Conservation (phyloP, 139 green algal genomes). For the Chlorella ohadii region DNA sequence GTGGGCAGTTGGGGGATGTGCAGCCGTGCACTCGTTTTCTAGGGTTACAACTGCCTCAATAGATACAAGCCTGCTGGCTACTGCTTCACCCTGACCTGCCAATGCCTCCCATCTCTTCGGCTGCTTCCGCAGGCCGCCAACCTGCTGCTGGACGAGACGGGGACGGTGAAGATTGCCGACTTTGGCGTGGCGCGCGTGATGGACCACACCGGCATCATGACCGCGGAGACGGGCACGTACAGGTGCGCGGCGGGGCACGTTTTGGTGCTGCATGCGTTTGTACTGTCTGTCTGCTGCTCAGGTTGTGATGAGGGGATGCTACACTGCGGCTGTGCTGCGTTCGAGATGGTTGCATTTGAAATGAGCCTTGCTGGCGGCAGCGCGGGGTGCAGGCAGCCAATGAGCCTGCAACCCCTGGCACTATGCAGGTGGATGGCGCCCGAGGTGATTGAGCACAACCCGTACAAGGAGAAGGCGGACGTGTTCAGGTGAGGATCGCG, state of each 20-base stretch:
- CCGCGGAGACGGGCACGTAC: slow-evolving; percentile 99
- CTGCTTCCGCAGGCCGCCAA: slow-evolving; percentile 88
- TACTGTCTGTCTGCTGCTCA: no score
- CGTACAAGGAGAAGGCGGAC: slow-evolving; percentile 87
- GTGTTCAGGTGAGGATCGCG: slow-evolving; percentile 70
- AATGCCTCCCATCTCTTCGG: background rate
- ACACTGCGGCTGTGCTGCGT: no score
- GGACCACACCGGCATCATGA: slow-evolving; percentile 91
- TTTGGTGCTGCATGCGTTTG: background rate
- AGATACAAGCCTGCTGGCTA: no score
- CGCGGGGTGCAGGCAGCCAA: no score
- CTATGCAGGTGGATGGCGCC: slow-evolving; percentile 95
- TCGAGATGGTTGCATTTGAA: background rate
- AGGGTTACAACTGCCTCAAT: no score
- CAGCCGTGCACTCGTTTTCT: no score
- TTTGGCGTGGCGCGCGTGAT: slow-evolving; percentile 97
- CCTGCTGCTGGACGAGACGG: slow-evolving; percentile 96
- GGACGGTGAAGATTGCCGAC: slow-evolving; percentile 94
- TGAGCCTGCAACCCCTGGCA: background rate
- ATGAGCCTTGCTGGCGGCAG: no score
- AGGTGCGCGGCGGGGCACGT: slow-evolving; percentile 43
- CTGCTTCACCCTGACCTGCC: background rate
- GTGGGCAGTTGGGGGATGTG: no score
- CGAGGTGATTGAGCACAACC: slow-evolving; percentile 99
- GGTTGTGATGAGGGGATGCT: no score